Percentiles rank a stretch among this genome's conserved stretches.
phyloP scores from a whole-genome alignment of 495 filamentous ascomycete genomes.

The Tuber indicum region DNA sequence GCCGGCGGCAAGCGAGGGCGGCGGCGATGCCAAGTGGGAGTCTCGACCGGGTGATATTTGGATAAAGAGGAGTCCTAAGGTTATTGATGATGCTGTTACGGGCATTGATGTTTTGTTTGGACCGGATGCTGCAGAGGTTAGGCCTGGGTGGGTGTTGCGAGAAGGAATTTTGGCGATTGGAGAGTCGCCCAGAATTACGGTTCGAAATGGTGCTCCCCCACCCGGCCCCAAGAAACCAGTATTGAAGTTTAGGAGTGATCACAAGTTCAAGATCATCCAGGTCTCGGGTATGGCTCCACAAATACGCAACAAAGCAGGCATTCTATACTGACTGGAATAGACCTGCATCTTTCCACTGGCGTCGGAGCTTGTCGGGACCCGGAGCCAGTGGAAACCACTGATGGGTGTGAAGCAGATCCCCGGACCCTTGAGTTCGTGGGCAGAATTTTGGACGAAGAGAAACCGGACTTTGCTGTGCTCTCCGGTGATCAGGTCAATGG shows the following conservation, averaged over 20 bases:
- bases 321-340: slow-evolving; percentile 39
- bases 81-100: slow-evolving; percentile 67
- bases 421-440: slow-evolving; percentile 85
- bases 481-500: slow-evolving; percentile 95
- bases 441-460: slow-evolving; percentile 77
- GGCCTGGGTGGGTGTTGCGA: slow-evolving; percentile 70
- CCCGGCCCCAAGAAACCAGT: slow-evolving; percentile 55
- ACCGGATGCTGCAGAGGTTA: slow-evolving; percentile 83
- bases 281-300: slow-evolving; percentile 48
- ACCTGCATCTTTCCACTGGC: slow-evolving; percentile 87
- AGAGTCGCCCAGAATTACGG: slow-evolving; percentile 61
- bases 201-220: slow-evolving; percentile 63
- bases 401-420: slow-evolving; percentile 83
- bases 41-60: slow-evolving; percentile 70
- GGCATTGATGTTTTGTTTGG: slow-evolving; percentile 88
- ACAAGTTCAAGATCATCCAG: slow-evolving; percentile 97
- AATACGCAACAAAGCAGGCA: not conserved
- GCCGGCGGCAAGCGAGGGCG: slow-evolving; percentile 55
- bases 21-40: slow-evolving; percentile 69
- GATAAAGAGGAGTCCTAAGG: slow-evolving; percentile 71
- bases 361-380: slow-evolving; percentile 77
- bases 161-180: slow-evolving; percentile 50
- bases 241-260: slow-evolving; percentile 74
- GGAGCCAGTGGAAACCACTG: slow-evolving; percentile 62
- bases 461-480: slow-evolving; percentile 82